Percentiles rank a stretch among this genome's conserved stretches.
Conservation (phyloP, 257 asterid species). For the Anisodus tanguticus region DNA sequence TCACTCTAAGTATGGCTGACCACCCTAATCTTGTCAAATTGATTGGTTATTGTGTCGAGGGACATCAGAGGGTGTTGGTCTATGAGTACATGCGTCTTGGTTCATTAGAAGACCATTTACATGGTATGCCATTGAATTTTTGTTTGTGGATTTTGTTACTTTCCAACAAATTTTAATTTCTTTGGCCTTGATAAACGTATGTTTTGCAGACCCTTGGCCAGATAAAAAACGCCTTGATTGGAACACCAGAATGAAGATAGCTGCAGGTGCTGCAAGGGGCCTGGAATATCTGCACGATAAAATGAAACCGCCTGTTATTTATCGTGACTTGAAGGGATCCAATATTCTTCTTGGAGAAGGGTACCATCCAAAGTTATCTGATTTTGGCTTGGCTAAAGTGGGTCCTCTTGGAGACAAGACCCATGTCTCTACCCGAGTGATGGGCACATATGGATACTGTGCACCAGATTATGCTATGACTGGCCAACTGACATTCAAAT, state of each 20-base stretch:
- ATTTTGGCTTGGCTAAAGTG: constrained; percentile 83
- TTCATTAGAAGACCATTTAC: constrained; percentile 78
- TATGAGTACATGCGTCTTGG: constrained; percentile 83
- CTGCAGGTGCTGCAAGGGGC: constrained; percentile 84
- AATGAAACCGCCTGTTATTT: constrained; percentile 71
- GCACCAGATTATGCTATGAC: constrained; percentile 90
- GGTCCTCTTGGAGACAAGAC: constrained; percentile 77
- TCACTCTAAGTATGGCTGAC: constrained; percentile 58
- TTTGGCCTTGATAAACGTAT: constrained; percentile 16
- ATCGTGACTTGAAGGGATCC: constrained; percentile 78
- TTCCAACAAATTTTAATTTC: constrained; percentile 11
- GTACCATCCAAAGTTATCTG: constrained; percentile 71
- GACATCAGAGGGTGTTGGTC: constrained; percentile 71
- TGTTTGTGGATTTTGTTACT: not conserved
- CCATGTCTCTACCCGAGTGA: constrained; percentile 83
- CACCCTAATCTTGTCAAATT: constrained; percentile 77
- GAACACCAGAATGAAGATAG: constrained; percentile 77
- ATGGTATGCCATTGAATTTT: constrained; percentile 47
- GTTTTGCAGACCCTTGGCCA: constrained; percentile 44
- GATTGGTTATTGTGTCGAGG: constrained; percentile 76
- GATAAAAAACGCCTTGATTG: constrained; percentile 56
- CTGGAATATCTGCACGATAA: constrained; percentile 78
- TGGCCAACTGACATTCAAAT: constrained; percentile 76
- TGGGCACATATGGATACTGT: constrained; percentile 91
- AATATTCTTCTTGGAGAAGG: constrained; percentile 78